Evolutionary conservation across 306 rosid species (phyloP).

Genomic region (Vigna nakashimae): DNA sequence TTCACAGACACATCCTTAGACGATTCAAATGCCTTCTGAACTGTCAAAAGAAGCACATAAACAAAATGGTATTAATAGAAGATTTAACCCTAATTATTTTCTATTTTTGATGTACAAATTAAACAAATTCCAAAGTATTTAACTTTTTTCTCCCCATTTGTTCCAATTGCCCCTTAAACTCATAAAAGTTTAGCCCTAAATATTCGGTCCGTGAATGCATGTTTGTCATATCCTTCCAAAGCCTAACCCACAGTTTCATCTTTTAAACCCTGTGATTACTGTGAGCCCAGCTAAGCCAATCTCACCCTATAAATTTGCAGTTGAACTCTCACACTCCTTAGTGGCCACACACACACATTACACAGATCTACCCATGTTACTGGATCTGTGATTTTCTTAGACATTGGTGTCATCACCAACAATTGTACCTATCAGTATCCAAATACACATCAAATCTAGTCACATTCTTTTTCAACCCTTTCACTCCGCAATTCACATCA

Average conservation of each 20-base stretch:
- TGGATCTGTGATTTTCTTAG: not conserved
- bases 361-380: not conserved
- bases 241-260: conserved; percentile 39
- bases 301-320: not conserved
- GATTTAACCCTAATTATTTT: not conserved
- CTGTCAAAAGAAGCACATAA: not conserved
- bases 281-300: conserved; percentile 43
- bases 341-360: not conserved
- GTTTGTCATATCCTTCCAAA: not conserved
- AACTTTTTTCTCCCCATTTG: not conserved
- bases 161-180: not conserved
- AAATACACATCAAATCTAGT: not conserved
- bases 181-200: not conserved
- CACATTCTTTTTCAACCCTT: too few species aligned
- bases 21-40: not conserved
- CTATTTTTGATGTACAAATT: not conserved
- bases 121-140: not conserved
- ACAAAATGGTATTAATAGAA: not conserved
- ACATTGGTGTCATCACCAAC: not conserved
- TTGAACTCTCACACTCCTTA: not conserved
- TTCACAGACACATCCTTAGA: not conserved
- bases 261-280: conserved; percentile 12
- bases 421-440: not conserved
- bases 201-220: conserved; percentile 11
- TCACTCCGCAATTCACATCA: not conserved